Conservation (phyloP, 768 basidiomycete genomes). For the Gautieria morchelliformis region DNA sequence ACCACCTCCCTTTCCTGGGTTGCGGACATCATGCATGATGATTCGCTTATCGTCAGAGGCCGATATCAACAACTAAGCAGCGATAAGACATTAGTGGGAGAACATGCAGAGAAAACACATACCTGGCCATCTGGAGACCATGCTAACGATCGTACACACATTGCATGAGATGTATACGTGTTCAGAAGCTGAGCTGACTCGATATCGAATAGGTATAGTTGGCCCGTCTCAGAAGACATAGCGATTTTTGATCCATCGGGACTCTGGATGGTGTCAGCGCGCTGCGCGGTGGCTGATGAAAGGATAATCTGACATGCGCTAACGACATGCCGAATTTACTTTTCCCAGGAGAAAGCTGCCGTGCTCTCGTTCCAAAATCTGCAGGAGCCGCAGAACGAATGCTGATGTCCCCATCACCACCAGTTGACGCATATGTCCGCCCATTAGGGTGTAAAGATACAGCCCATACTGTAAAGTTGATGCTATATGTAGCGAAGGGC, state of each 20-base stretch:
- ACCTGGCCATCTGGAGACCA: conserved; percentile 91
- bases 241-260: conserved; percentile 81
- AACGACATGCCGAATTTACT: conserved; percentile 73
- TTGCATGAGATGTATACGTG: conserved; percentile 82
- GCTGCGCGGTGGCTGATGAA: conserved; percentile 7
- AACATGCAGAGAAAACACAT: not conserved
- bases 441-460: conserved; percentile 72
- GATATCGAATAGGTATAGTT: conserved; percentile 78
- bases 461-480: conserved; percentile 54
- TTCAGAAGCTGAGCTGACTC: conserved; percentile 54
- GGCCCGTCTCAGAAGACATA: conserved; percentile 77
- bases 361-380: conserved; percentile 58
- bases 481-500: not conserved
- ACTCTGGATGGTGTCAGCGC: conserved; percentile 40
- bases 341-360: conserved; percentile 54
- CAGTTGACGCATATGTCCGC: conserved; percentile 66
- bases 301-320: conserved; percentile 40
- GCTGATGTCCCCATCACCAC: conserved; percentile 58
- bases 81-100: not conserved
- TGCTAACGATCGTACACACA: conserved; percentile 76
- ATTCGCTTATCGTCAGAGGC: conserved; percentile 92
- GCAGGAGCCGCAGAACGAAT: conserved; percentile 60
- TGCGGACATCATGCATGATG: conserved; percentile 81
- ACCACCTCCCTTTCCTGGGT: conserved; percentile 54
- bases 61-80: conserved; percentile 66